These are phyloP conservation scores for Alternaria gansuensis DNA, from an alignment of 2,329 filamentous ascomycete species.

Conservation along the genomic window DNA sequence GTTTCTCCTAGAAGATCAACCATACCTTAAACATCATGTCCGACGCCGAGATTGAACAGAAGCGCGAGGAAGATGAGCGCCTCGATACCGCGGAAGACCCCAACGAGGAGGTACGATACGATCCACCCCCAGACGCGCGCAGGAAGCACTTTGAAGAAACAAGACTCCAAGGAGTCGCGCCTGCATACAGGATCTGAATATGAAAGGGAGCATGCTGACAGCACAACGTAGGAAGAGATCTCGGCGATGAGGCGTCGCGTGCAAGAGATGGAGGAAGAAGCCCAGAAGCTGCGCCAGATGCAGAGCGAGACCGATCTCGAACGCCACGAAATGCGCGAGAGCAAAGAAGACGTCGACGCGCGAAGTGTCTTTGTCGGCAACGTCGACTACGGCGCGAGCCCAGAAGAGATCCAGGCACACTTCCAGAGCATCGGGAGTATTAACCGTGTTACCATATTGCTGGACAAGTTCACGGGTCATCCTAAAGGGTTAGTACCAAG, in stretches of 20 bases:
- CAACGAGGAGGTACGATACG: conserved; percentile 49
- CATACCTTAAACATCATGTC: conserved; percentile 34
- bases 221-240: conserved; percentile 52
- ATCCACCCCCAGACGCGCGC: background rate
- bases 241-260: conserved; percentile 63
- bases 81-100: conserved; percentile 47
- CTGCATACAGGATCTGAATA: background rate
- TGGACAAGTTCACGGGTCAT: conserved; percentile 98
- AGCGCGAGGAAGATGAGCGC: conserved; percentile 47
- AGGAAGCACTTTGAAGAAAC: background rate
- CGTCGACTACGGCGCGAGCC: conserved; percentile 95
- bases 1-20: background rate
- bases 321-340: conserved; percentile 82
- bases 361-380: conserved; percentile 98
- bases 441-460: conserved; percentile 94
- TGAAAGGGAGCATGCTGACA: conserved; percentile 15
- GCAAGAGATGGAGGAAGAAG: conserved; percentile 67
- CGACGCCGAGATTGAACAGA: conserved; percentile 41
- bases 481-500: conserved; percentile 87
- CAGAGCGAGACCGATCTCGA: conserved; percentile 78
- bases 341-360: conserved; percentile 94
- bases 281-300: conserved; percentile 64
- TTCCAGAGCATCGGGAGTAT: conserved; percentile 98
- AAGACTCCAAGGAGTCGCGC: background rate
- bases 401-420: conserved; percentile 97